phyloP scores from a whole-genome alignment of 2,329 filamentous ascomycete species.

The Sclerotinia spermophila region DNA sequence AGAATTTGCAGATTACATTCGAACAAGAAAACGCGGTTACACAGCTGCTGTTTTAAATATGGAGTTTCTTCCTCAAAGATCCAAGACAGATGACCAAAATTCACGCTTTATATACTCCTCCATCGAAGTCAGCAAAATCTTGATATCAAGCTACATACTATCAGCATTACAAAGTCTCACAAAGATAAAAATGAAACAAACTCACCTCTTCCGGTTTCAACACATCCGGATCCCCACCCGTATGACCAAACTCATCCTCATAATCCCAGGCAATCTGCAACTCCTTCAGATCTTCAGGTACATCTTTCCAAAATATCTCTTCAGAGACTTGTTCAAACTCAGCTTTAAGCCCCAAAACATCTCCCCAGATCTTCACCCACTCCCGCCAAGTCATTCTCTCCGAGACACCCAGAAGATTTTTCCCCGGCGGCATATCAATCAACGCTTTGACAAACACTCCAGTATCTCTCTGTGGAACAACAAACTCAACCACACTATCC shows the following conservation, averaged over 20 bases:
- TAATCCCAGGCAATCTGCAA: not conserved
- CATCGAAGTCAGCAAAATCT: not conserved
- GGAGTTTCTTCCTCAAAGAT: not conserved
- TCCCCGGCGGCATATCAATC: not conserved
- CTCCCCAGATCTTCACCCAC: not conserved
- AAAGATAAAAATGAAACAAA: not conserved
- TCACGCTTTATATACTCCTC: not conserved
- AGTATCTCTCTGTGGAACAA: not conserved
- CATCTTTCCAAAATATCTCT: not conserved
- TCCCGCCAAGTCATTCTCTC: not conserved
- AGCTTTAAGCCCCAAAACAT: not conserved
- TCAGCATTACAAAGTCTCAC: not conserved
- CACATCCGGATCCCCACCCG: not conserved
- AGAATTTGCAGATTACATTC: too few species aligned
- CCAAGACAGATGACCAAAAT: not conserved
- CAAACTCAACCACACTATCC: not conserved
- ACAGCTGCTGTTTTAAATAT: not conserved
- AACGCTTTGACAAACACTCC: not conserved
- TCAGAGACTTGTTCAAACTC: not conserved
- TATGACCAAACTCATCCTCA: not conserved
- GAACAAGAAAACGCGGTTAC: not conserved
- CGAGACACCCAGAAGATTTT: not conserved
- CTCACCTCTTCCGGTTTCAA: not conserved
- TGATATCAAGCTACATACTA: not conserved
- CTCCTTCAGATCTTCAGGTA: not conserved